Base-by-base conservation (phyloP, 176 grass and related monocot genomes). In the Pontederia crassipes region DNA sequence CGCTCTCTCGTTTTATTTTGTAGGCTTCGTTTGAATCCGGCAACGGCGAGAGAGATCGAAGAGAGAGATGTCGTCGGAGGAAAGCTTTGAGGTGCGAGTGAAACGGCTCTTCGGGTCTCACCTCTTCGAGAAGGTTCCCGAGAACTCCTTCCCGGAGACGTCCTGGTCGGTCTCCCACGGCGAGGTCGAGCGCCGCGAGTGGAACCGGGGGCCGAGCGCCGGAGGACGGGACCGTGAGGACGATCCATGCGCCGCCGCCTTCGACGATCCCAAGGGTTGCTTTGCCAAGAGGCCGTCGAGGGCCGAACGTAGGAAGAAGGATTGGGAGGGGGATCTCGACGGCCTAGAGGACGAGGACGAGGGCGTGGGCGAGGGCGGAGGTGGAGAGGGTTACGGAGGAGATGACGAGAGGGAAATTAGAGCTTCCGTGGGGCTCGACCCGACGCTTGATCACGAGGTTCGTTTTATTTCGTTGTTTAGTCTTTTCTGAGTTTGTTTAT, bases 381-480 rank as follows among this genome's bases (percentile, higher is more conserved):
- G 35, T 45, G 28, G 9, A 12, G 69, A 45, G 0, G 71, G 10
- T 6, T n/a, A 28, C 0, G 72, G 16, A 15, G 55, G 28, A 13
- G 58, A n/a, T 12, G 70, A 57, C 20, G 15, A 76, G 32, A 53
- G 85, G 14, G 80, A 75, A 52, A 57, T 98, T 83, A 83, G 85
- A 82, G 69, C 81, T 86, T 89, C 77, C 8, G 84, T 93, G 17
- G 94, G 88, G 28, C 85, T 93, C 40, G 94, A 98, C 83, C 94
- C 94, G 2, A 85, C 94, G 26, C 77, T 93, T 48, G 94, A 98
- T 81, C 58, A 76, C 48, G 94, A 98, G 94, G 94, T 98, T 65
- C 76, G 72, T 1, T 47, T 49, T 62, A 45, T 62, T 12, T 48
- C 50, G 32, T 24, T 16, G 11, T 17, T 13, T 69, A 9, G 4